Conservation (phyloP, 164 flowering plant species). For the Tetracentron sinense region DNA sequence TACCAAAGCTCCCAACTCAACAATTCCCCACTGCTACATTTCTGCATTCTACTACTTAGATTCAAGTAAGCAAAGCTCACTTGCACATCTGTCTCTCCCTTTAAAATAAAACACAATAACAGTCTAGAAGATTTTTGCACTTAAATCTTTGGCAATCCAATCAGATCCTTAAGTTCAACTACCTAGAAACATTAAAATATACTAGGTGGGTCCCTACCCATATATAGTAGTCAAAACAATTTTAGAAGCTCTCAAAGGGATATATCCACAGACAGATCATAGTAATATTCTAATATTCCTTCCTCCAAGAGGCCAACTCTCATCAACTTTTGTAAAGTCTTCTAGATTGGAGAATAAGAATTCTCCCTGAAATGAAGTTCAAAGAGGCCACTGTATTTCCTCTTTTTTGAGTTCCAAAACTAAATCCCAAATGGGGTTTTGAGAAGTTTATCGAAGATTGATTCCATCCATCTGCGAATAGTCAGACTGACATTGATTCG, state of each 20-base stretch:
- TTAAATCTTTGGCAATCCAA: too few relatives aligned
- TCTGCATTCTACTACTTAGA: neutral
- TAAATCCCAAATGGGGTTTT: too few relatives aligned
- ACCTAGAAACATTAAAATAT: too few relatives aligned
- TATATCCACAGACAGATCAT: neutral
- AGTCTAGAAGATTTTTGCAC: too few relatives aligned
- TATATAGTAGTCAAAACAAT: neutral
- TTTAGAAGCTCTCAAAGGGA: neutral
- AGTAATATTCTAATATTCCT: neutral
- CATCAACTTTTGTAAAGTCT: too few relatives aligned
- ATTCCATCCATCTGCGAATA: too few relatives aligned
- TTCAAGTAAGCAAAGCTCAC: neutral
- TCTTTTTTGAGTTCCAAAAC: neutral
- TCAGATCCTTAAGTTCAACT: too few relatives aligned
- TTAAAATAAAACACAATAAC: neutral
- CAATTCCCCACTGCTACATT: neutral
- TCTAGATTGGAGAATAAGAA: constrained; percentile 2
- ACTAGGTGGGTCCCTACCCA: neutral
- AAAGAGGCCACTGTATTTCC: too few relatives aligned
- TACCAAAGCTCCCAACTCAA: neutral
- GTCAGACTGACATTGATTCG: too few relatives aligned
- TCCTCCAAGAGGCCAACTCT: neutral
- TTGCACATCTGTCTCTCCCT: neutral
- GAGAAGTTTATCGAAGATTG: too few relatives aligned
- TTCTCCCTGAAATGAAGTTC: too few relatives aligned